Conservation (phyloP, 2,329 filamentous ascomycete genomes). For the Scolecobasidium constrictum region DNA sequence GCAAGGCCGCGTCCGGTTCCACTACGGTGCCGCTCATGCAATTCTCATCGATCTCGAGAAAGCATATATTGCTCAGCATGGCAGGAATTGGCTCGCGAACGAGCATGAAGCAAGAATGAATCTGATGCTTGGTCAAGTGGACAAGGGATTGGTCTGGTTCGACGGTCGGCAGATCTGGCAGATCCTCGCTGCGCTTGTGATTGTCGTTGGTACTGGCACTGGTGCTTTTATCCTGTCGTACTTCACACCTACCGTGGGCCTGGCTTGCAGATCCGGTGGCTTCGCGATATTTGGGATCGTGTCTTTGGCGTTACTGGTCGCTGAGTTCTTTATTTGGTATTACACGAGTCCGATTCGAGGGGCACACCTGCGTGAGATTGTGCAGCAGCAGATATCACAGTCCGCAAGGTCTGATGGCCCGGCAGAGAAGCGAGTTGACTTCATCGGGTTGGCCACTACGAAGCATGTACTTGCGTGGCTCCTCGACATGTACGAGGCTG, state of each 20-base stretch:
- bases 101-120: slow-evolving; percentile 6
- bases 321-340: slow-evolving; percentile 5
- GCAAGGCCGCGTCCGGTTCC: slow-evolving; percentile 7
- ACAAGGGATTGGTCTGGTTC: slow-evolving; percentile 8
- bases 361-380: too few relatives aligned
- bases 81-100: slow-evolving; percentile 4
- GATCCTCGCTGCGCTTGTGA: neutral
- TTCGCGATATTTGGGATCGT: slow-evolving; percentile 7
- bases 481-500: neutral
- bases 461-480: neutral
- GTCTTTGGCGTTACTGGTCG: slow-evolving; percentile 1
- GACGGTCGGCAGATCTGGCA: slow-evolving; percentile 9
- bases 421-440: too few relatives aligned
- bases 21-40: slow-evolving; percentile 9
- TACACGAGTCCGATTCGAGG: slow-evolving; percentile 2
- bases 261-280: slow-evolving; percentile 5
- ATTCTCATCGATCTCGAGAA: slow-evolving; percentile 10
- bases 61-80: slow-evolving; percentile 6
- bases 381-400: neutral
- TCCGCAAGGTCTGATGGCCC: too few relatives aligned
- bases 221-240: slow-evolving; percentile 8
- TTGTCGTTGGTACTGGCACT: slow-evolving; percentile 3
- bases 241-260: slow-evolving; percentile 9
- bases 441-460: neutral
- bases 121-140: slow-evolving; percentile 6